Base-by-base conservation (phyloP, 805 yeast species). In the Saturnispora silvae region DNA sequence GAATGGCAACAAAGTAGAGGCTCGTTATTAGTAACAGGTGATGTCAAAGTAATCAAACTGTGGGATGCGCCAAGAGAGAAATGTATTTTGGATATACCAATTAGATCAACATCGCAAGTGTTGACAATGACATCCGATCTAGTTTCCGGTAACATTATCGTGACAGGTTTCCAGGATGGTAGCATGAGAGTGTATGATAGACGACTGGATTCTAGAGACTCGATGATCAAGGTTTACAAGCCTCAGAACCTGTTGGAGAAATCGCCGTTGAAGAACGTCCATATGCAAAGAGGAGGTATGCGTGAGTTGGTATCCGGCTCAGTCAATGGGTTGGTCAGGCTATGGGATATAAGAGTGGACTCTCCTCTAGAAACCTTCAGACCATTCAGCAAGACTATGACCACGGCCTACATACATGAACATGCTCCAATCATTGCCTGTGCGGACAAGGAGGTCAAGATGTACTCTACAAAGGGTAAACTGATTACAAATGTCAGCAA, bases 1-100 rank as follows among this genome's bases (percentile, higher is more conserved):
- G 97, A 92, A 47, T 92, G 98, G 98, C 97, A 89, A 56, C 98
- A 92, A 53, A 80, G 92, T 31, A 65, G 96, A 42, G 98, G 98
- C 0, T 75, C 95, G 1, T 63, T 92, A 27, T 63, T 89, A 37
- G 95, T 83, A 1, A 86, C 95, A 28, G 98, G 98, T 32, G 97
- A 92, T 62, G 95, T 84, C 7, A 83, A 87, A 49, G 77, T 86
- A 18, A 84, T 92, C 38, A 66, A 95, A 40, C 67, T 87, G 2
- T 92, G 98, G 98, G 97, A 92, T 60, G 97, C 97, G 0, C 92
- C 95, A 10, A 66, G 96, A 25, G 98, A 92, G 52, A 66, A 81
- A 35, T 81, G 95, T 52, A 68, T 83, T 33, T 73, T 75, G 14
- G 96, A 86, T 50, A 80, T 92, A 34, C 96, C 97, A 0, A 94